Conservation (phyloP, 2,329 filamentous ascomycete genomes). For the Colletotrichum musicola region DNA sequence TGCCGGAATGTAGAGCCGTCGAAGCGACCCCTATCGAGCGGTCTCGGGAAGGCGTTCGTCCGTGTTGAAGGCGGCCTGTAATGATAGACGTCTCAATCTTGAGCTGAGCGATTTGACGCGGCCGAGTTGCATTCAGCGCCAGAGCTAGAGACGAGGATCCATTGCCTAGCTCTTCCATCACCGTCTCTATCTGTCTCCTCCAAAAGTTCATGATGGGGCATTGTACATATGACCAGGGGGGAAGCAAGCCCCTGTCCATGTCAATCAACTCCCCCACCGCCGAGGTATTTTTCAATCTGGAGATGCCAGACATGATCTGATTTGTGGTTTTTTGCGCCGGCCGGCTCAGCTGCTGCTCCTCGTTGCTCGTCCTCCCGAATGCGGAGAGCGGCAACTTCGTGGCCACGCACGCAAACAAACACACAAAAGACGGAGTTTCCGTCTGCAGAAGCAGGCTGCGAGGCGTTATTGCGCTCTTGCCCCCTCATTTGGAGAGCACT, state of each 20-base stretch:
- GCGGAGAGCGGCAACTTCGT: background rate
- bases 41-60: too few species aligned
- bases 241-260: background rate
- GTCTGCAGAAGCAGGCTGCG: too few species aligned
- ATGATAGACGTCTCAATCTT: too few species aligned
- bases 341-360: background rate
- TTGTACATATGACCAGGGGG: background rate
- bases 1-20: too few species aligned
- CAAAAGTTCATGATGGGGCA: background rate
- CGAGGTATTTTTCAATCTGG: conserved; percentile 4
- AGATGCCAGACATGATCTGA: conserved; percentile 15
- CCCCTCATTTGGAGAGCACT: too few species aligned
- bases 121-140: too few species aligned
- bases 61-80: too few species aligned
- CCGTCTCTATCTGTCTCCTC: background rate
- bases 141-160: background rate
- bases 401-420: background rate
- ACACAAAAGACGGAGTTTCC: background rate
- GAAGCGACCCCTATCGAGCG: too few species aligned
- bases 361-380: background rate
- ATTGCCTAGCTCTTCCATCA: background rate
- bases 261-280: background rate
- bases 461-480: too few species aligned
- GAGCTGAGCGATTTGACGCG: too few species aligned
- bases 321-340: background rate